Base-by-base conservation (phyloP, 1,139 yeast genomes). In the Saccharomyces hybrid region DNA sequence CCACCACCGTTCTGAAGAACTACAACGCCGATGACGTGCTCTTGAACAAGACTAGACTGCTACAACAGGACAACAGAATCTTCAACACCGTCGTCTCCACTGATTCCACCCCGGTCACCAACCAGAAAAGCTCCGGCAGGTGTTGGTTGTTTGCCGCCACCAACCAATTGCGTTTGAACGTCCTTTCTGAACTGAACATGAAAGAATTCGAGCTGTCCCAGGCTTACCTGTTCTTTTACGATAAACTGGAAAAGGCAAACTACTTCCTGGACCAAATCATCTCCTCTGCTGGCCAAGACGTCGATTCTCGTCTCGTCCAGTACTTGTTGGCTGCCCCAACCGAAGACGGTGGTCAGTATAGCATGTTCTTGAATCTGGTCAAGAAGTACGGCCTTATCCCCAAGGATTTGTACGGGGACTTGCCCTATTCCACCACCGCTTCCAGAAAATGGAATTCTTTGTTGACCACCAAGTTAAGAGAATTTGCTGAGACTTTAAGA, bases 91-190 rank as follows among this genome's bases (percentile, higher is more conserved):
- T 78, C 52, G 81, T 88, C 32, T 80, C 80, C 44, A 75, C 77
- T 3, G 85, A 85, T 63, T 90, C 90, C 2, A 68, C 82, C 2
- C 93, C 95, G 20, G 75, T 83, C 52, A 84, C 88, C 64, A 83
- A 85, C 71, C 96, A 88, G 70, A 79, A 80, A 64, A 69, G 79
- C 41, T 81, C 88, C n/a, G 96, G 96, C 42, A 75, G 96, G 63
- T 88, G 96, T 70, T 88, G 96, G 96, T 76, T 88, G 60, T 88
- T 88, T 70, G 96, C 96, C 7, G 80, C 93, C 1, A 81, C 88
- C 54, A 88, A 88, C 63, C 79, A 85, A 52, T 72, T 88, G 62
- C 76, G 96, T 62, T 69, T 85, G 51, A 78, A 77, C 53, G 80
- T 85, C 49, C 83, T 85, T 69, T 74, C 78, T 62, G 79, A 79